Evolutionary conservation across 768 basidiomycete genomes (phyloP).

Genomic region (Pleurotus sapidus): DNA sequence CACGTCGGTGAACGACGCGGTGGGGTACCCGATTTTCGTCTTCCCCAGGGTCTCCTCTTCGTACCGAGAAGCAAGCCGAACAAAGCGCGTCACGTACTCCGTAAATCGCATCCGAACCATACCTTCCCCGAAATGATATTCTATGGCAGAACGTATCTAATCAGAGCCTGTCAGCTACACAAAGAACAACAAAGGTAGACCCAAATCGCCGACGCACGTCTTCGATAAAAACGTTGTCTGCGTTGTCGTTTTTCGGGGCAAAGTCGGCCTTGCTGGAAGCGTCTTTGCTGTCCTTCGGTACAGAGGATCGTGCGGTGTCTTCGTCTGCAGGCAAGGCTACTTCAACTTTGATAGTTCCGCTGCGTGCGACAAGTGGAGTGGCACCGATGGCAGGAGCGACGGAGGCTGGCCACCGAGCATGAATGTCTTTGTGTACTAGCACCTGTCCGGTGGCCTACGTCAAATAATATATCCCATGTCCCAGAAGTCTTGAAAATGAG

Average conservation of each 20-base stretch:
- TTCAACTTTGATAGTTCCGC: slow-evolving; percentile 66
- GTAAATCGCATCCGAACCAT: slow-evolving; percentile 86
- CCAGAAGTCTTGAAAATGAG: slow-evolving; percentile 90
- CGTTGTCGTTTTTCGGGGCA: slow-evolving; percentile 53
- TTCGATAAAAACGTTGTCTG: slow-evolving; percentile 89
- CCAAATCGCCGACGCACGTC: slow-evolving; percentile 58
- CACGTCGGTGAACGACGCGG: slow-evolving; percentile 45
- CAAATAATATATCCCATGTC: slow-evolving; percentile 92
- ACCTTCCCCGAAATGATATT: slow-evolving; percentile 89
- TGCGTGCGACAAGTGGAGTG: slow-evolving; percentile 45
- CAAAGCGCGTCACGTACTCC: slow-evolving; percentile 86
- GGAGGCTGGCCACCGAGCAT: slow-evolving; percentile 46
- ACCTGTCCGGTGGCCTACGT: slow-evolving; percentile 86
- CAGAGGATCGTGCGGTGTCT: slow-evolving; percentile 49
- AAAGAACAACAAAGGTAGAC: no score
- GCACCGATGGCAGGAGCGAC: slow-evolving; percentile 34
- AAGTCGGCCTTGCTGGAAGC: slow-evolving; percentile 53
- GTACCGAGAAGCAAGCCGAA: slow-evolving; percentile 85
- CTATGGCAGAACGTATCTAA: slow-evolving; percentile 82
- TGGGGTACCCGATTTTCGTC: slow-evolving; percentile 76
- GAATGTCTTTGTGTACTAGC: slow-evolving; percentile 84
- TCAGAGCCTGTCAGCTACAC: no score
- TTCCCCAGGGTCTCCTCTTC: slow-evolving; percentile 81
- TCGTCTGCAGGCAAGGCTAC: slow-evolving; percentile 63
- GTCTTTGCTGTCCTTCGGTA: slow-evolving; percentile 41